These are phyloP conservation scores for Linnemannia schmuckeri DNA, from an alignment of 192 early-diverging fungal species.

Conservation along the genomic window DNA sequence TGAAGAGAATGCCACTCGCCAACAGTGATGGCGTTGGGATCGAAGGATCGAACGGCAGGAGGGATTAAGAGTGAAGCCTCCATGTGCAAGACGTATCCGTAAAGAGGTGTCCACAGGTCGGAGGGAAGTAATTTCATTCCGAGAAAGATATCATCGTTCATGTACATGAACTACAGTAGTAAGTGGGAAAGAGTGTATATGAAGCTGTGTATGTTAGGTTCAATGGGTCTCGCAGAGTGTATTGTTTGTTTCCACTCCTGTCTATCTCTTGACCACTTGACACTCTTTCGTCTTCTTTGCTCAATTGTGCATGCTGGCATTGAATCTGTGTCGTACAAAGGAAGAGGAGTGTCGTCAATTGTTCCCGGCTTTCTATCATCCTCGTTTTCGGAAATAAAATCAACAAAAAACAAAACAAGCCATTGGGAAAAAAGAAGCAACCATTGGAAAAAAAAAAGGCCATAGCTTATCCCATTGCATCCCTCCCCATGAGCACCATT, in stretches of 20 bases:
- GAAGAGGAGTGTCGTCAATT: no score
- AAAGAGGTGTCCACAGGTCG: conserved; percentile 57
- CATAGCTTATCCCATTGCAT: no score
- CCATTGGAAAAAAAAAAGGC: no score
- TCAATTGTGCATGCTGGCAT: neutral
- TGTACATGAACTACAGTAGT: conserved; percentile 48
- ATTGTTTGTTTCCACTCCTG: neutral
- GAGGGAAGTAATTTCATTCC: conserved; percentile 32
- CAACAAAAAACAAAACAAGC: neutral
- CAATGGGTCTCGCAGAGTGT: neutral
- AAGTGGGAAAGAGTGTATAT: neutral
- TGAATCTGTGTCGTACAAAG: neutral
- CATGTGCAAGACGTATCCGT: conserved; percentile 58
- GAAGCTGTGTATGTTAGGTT: neutral
- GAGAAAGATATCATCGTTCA: conserved; percentile 62
- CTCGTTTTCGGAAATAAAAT: no score
- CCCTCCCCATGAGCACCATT: neutral
- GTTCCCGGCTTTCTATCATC: no score
- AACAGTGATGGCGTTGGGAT: conserved; percentile 22
- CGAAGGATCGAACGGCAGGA: conserved; percentile 22
- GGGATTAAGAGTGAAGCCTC: conserved; percentile 40
- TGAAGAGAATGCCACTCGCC: conserved; percentile 59
- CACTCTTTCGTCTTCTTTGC: neutral
- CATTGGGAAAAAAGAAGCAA: neutral
- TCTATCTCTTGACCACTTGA: neutral